Conservation (phyloP, 768 basidiomycete genomes). For the Boletus huronensis region DNA sequence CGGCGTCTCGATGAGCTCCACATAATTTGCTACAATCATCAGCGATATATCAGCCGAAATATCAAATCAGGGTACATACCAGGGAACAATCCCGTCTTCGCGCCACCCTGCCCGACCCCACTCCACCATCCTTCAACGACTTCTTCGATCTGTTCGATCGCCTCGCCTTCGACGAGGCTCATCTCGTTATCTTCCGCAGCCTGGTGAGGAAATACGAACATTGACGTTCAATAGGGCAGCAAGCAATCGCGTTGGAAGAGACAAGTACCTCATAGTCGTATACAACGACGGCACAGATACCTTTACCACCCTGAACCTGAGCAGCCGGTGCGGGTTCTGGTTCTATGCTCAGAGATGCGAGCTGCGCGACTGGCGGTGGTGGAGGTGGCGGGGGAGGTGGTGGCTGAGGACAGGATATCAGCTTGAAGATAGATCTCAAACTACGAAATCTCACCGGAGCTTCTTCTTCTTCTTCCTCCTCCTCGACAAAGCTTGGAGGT, state of each 20-base stretch:
- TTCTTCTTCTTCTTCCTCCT: constrained; percentile 17
- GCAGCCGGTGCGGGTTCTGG: constrained; percentile 25
- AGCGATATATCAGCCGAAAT: neutral
- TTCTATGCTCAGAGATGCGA: constrained; percentile 24
- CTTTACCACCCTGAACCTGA: constrained; percentile 31
- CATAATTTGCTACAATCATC: constrained; percentile 70
- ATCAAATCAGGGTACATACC: constrained; percentile 40
- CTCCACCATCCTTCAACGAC: constrained; percentile 92
- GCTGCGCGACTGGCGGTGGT: constrained; percentile 38
- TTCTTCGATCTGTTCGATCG: constrained; percentile 79
- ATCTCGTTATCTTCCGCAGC: constrained; percentile 89
- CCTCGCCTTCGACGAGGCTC: constrained; percentile 71
- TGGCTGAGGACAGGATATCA: neutral
- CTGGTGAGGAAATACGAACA: constrained; percentile 28
- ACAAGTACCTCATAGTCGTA: constrained; percentile 71
- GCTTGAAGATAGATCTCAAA: neutral
- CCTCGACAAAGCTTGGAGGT: neutral
- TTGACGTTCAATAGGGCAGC: neutral
- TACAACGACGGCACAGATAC: constrained; percentile 68
- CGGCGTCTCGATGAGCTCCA: constrained; percentile 62
- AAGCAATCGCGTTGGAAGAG: neutral
- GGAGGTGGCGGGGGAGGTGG: constrained; percentile 42
- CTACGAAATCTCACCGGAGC: constrained; percentile 6
- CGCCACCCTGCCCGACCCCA: constrained; percentile 63
- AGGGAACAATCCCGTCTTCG: constrained; percentile 80